These are phyloP conservation scores for Borovskyia barvae DNA, from an alignment of 208 protist genomes.

Conservation along the genomic window DNA sequence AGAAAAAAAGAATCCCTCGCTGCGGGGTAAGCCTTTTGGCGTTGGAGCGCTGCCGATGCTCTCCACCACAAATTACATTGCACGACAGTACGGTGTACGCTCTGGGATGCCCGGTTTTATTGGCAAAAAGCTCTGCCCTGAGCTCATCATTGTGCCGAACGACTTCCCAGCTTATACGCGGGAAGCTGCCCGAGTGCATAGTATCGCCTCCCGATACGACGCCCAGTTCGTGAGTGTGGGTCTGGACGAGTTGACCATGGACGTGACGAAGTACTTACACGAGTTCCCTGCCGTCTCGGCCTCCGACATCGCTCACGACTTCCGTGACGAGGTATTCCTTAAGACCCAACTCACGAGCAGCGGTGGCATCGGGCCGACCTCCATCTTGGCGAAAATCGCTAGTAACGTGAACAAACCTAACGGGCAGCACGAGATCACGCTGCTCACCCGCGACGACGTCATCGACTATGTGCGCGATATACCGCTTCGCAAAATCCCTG, in stretches of 20 bases:
- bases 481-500: conserved; percentile 74
- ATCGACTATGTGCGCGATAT: conserved; percentile 75
- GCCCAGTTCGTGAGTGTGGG: conserved; percentile 77
- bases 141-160: conserved; percentile 82
- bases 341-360: conserved; percentile 84
- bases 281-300: conserved; percentile 46
- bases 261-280: conserved; percentile 71
- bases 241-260: conserved; percentile 88
- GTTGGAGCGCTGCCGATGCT: conserved; percentile 94
- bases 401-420: conserved; percentile 95
- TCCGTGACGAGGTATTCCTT: conserved; percentile 76
- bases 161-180: conserved; percentile 81
- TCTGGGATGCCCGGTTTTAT: conserved; percentile 97
- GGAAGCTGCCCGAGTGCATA: conserved; percentile 63
- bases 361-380: conserved; percentile 85
- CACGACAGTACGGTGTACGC: conserved; percentile 94
- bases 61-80: conserved; percentile 95
- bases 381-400: conserved; percentile 88
- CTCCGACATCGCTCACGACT: conserved; percentile 64
- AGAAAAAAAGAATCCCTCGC: conserved; percentile 89
- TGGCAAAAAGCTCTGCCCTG: conserved; percentile 84
- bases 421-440: conserved; percentile 88
- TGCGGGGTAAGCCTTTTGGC: conserved; percentile 91
- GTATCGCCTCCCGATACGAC: conserved; percentile 85
- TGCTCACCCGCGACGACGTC: conserved; percentile 76